Evolutionary conservation across 805 yeast species (phyloP), one percentile per base, ranked within the genome.

Genomic region (Candida ascalaphidarum): DNA sequence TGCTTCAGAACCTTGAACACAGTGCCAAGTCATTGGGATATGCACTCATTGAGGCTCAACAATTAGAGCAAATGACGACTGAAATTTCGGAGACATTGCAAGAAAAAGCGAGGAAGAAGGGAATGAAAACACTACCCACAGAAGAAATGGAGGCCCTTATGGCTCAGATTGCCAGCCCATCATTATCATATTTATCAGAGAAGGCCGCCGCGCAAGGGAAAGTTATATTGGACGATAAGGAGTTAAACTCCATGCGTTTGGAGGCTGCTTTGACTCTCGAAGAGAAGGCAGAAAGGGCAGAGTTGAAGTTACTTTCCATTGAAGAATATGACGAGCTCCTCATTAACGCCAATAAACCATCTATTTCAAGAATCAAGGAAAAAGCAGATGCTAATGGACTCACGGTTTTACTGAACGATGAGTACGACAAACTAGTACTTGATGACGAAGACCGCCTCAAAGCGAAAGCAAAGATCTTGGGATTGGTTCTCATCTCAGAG

Each of bases 311-410:
- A n/a, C 13, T 41, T 3, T 20, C 31, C 11, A 26, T 35, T 2
- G 30, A 32, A 4, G 61, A 55, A 23, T 45, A 41, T 25, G 45
- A 51, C 9, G 31, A 24, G 2, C 37, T 56, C 30, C 32, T 36
- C 13, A 7, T 37, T 17, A 36, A 21, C 12, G 41, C 43, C 11
- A 34, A 39, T 21, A 40, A 33, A 17, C 61, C 60, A 5, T 38
- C 56, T 0, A 31, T 54, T 20, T 55, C 48, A 17, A 36, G 41
- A 17, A 42, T 61, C 11, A 32, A 37, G 11, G 28, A 39, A 1
- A 40, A 36, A 17, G 63, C 65, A 3, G 29, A 33, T 1, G 35
- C 34, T 3, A 44, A 48, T 29, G 65, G 65, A 0, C 36, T 55
- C 29, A 39, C 36, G 11, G 44, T 56, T 14, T 22, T 53, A 7